Evolutionary conservation across 495 filamentous ascomycete genomes (phyloP).

Genomic region (Penicillium paradoxum): DNA sequence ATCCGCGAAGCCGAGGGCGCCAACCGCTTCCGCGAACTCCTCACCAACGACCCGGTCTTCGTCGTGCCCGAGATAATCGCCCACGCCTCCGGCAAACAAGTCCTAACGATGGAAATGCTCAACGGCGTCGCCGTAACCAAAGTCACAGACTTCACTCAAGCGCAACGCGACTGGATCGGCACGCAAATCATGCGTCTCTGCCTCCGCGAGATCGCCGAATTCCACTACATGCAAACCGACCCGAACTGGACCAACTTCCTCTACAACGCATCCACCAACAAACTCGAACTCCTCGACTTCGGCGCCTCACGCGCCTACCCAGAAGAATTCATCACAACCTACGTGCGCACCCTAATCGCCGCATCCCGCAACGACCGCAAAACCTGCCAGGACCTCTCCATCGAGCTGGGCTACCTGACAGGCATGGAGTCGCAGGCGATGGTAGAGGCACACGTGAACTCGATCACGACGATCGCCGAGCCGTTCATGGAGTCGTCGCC

Average conservation of each 20-base stretch:
- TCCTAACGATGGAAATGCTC: slow-evolving; percentile 91
- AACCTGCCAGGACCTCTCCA: slow-evolving; percentile 61
- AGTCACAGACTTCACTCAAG: slow-evolving; percentile 65
- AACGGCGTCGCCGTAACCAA: slow-evolving; percentile 85
- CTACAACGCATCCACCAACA: slow-evolving; percentile 67
- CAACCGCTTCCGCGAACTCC: slow-evolving; percentile 65
- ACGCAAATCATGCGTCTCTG: slow-evolving; percentile 90
- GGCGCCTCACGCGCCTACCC: slow-evolving; percentile 88
- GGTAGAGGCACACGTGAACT: slow-evolving; percentile 79
- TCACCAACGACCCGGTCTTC: slow-evolving; percentile 71
- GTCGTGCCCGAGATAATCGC: slow-evolving; percentile 70
- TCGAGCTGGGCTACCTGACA: slow-evolving; percentile 84
- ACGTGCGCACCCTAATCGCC: slow-evolving; percentile 71
- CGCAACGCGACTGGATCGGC: slow-evolving; percentile 82
- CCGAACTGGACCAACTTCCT: slow-evolving; percentile 99
- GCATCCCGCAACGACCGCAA: slow-evolving; percentile 64
- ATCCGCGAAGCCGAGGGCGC: slow-evolving; percentile 76
- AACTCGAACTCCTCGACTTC: slow-evolving; percentile 92
- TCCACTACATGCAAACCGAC: slow-evolving; percentile 98
- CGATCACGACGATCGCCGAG: slow-evolving; percentile 83
- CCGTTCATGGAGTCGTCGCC: slow-evolving; percentile 74
- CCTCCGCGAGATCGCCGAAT: slow-evolving; percentile 87
- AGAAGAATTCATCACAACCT: slow-evolving; percentile 67
- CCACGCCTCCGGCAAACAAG: slow-evolving; percentile 78
- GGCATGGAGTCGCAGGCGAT: slow-evolving; percentile 78